Conservation (phyloP, 352 stramenopile species). For the Elongisporangium anandrum region DNA sequence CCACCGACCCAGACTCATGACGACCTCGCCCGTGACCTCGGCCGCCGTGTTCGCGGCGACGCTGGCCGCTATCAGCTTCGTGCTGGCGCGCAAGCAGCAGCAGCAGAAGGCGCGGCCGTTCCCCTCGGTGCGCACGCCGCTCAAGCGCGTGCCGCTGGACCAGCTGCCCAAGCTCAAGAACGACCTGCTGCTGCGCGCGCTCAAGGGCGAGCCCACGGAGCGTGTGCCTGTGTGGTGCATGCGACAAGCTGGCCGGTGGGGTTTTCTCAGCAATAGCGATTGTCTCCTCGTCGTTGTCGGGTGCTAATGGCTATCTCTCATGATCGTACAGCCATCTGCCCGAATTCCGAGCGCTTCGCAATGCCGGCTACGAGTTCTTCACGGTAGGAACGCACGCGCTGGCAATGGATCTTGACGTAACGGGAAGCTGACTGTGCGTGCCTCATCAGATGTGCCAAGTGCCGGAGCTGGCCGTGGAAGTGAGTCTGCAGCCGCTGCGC, state of each 20-base stretch:
- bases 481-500: constrained; percentile 95
- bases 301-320: neutral
- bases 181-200: constrained; percentile 83
- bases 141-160: constrained; percentile 64
- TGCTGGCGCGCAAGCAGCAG: constrained; percentile 53
- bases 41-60: constrained; percentile 29
- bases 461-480: constrained; percentile 90
- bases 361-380: constrained; percentile 88
- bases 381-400: constrained; percentile 28
- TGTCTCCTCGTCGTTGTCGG: constrained; percentile 3
- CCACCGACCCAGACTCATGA: neutral
- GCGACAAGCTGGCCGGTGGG: constrained; percentile 94
- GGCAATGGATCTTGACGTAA: neutral
- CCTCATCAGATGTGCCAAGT: constrained; percentile 72
- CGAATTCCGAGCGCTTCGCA: constrained; percentile 82
- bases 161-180: constrained; percentile 87
- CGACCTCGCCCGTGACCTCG: constrained; percentile 12
- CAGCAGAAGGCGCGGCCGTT: constrained; percentile 45
- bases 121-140: constrained; percentile 55
- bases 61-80: constrained; percentile 50
- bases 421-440: neutral
- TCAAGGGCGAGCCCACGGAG: constrained; percentile 85
- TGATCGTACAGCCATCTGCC: constrained; percentile 59
- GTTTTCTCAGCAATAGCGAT: constrained; percentile 1
- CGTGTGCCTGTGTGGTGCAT: constrained; percentile 96